Evolutionary conservation across 495 filamentous ascomycete genomes (phyloP), one percentile per base, ranked within the genome.

Genomic region (Daldinia childiae): DNA sequence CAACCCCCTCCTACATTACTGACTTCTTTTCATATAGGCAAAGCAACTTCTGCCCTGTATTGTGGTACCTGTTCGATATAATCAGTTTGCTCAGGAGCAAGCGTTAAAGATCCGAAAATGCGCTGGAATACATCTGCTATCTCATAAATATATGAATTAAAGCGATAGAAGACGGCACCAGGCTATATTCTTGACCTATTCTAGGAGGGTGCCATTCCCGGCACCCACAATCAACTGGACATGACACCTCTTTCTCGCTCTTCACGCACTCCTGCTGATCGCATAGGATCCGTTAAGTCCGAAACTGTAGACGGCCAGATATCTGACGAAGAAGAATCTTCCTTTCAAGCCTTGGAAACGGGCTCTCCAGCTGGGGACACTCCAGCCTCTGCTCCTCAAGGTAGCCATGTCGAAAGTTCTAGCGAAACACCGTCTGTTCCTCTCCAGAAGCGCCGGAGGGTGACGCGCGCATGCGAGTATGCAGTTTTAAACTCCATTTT

Each of bases 381-480:
- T n/a, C 70, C 70, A 32, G 52, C 60, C 43, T 73, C 70, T 52
- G 61, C 32, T 30, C 48, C 32, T 43, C 70, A 34, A 36, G 76
- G 74, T 9, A 65, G 50, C 29, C 68, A 55, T n/a, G 71, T 59
- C 27, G 76, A 69, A 59, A 72, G 73, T 51, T 66, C 73, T 50
- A 75, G 71, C 48, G 79, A 80, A 26, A 72, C 73, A 1, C 72
- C 79, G 8, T 79, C 68, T 29, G 76, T 80, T 73, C 93, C 91
- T 38, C 81, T 94, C 69, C 94, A 97, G 80, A 97, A 98, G 81
- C 87, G 94, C 52, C 87, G 94, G 24, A 85, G 94, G 76, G 94
- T 98, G 30, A 97, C 93, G 43, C 86, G 94, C 62, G 94, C 94
- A 17, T 98, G 94, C 83, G 95, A 98, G 69, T 72, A 72, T 68